These are phyloP conservation scores for Fusarium decemcellulare DNA, from an alignment of 2,329 filamentous ascomycete genomes.

Conservation along the genomic window DNA sequence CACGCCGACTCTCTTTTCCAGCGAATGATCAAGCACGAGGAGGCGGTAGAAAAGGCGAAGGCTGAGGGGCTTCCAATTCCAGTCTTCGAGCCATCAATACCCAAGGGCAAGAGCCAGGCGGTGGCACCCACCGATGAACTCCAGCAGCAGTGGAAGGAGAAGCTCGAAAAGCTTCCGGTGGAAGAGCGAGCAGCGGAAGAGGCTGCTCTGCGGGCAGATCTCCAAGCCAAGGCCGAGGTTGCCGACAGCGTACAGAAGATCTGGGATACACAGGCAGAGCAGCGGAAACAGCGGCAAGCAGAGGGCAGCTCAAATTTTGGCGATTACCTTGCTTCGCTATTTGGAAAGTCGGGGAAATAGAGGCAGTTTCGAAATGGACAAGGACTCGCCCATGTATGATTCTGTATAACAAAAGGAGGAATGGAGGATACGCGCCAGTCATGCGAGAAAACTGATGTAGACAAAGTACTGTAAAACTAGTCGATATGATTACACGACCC, in stretches of 20 bases:
- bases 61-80: constrained; percentile 71
- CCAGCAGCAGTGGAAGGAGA: constrained; percentile 66
- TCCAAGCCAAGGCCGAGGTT: constrained; percentile 72
- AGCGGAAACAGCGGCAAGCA: constrained; percentile 62
- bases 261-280: constrained; percentile 63
- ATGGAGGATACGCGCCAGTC: not conserved
- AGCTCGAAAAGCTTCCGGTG: constrained; percentile 70
- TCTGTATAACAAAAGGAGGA: constrained; percentile 28
- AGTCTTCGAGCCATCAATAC: constrained; percentile 70
- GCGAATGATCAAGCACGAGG: constrained; percentile 87
- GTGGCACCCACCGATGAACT: constrained; percentile 60
- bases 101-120: constrained; percentile 46
- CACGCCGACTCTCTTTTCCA: constrained; percentile 94
- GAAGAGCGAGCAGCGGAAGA: constrained; percentile 74
- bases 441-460: not conserved
- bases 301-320: constrained; percentile 50
- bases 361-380: not conserved
- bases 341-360: constrained; percentile 49
- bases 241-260: constrained; percentile 67
- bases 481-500: too few relatives aligned
- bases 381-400: constrained; percentile 30
- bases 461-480: constrained; percentile 5
- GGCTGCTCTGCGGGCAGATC: constrained; percentile 74
- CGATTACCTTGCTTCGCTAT: constrained; percentile 49
- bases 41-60: constrained; percentile 78